Evolutionary conservation across 345 rosid genomes (phyloP).

Genomic region (Acer yangbiense): DNA sequence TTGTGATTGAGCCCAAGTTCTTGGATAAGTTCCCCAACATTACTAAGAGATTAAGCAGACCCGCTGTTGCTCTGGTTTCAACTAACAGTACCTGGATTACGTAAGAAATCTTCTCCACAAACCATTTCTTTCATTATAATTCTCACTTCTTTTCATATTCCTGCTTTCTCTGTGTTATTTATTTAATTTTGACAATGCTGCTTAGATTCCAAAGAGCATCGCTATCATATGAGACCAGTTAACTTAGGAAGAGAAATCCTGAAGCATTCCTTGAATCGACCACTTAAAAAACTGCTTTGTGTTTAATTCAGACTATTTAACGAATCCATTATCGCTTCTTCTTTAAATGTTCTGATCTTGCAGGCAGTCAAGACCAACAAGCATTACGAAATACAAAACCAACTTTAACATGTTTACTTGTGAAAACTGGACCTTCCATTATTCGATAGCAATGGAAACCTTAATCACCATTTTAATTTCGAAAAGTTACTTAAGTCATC

Average conservation of each 20-base stretch:
- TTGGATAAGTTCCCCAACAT: conserved; percentile 79
- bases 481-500: not conserved
- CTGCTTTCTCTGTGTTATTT: not conserved
- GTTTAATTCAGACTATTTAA: not conserved
- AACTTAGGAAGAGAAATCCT: not conserved
- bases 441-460: not conserved
- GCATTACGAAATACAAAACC: too few species aligned
- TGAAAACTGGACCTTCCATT: not conserved
- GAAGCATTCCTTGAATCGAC: not conserved
- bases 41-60: conserved; percentile 77
- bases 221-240: not conserved
- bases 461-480: not conserved
- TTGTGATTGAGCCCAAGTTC: conserved; percentile 91
- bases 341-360: not conserved
- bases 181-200: not conserved
- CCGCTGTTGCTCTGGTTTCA: conserved; percentile 95
- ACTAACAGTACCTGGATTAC: conserved; percentile 95
- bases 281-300: not conserved
- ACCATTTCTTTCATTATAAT: not conserved
- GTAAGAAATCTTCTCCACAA: conserved; percentile 40
- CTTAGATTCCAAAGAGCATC: not conserved
- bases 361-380: not conserved
- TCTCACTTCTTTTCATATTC: not conserved
- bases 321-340: not conserved
- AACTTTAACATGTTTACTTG: not conserved